Evolutionary conservation across 495 filamentous ascomycete species (phyloP).

Genomic region (Aspergillus kassunensis): DNA sequence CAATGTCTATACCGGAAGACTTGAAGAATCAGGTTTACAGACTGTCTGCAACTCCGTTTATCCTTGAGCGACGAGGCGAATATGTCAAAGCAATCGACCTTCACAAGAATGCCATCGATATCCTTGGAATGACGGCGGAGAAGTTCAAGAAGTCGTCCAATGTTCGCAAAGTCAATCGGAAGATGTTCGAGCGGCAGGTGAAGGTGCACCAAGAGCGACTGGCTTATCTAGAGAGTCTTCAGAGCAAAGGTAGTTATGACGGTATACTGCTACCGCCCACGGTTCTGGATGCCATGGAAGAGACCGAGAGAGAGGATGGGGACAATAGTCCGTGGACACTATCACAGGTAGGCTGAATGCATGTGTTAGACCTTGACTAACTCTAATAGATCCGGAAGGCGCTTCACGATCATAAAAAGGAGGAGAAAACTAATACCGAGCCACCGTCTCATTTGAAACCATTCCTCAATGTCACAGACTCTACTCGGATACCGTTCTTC

Average conservation of each 20-base stretch:
- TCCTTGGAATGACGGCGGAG: constrained; percentile 7
- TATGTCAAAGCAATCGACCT: constrained; percentile 33
- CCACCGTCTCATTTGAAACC: constrained; percentile 9
- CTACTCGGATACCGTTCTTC: constrained; percentile 10
- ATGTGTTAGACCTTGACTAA: background rate
- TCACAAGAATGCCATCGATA: constrained; percentile 18
- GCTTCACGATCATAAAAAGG: constrained; percentile 9
- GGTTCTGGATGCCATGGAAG: constrained; percentile 12
- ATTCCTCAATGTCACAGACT: constrained; percentile 10
- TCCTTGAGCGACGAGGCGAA: constrained; percentile 22
- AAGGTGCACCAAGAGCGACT: constrained; percentile 16
- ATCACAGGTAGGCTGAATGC: constrained; percentile 6
- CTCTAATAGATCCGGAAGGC: constrained; percentile 12
- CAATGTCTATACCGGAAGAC: constrained; percentile 1
- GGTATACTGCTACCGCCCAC: constrained; percentile 13
- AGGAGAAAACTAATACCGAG: background rate
- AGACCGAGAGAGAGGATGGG: constrained; percentile 1
- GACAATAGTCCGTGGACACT: constrained; percentile 9
- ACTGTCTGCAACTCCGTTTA: constrained; percentile 15
- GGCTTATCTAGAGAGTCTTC: constrained; percentile 10
- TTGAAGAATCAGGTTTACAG: constrained; percentile 19
- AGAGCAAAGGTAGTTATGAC: constrained; percentile 9
- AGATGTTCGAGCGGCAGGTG: constrained; percentile 21
- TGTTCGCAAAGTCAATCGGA: constrained; percentile 16
- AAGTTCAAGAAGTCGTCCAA: constrained; percentile 15